phyloP scores from a whole-genome alignment of 768 basidiomycete genomes.

The Pisolithus marmoratus region DNA sequence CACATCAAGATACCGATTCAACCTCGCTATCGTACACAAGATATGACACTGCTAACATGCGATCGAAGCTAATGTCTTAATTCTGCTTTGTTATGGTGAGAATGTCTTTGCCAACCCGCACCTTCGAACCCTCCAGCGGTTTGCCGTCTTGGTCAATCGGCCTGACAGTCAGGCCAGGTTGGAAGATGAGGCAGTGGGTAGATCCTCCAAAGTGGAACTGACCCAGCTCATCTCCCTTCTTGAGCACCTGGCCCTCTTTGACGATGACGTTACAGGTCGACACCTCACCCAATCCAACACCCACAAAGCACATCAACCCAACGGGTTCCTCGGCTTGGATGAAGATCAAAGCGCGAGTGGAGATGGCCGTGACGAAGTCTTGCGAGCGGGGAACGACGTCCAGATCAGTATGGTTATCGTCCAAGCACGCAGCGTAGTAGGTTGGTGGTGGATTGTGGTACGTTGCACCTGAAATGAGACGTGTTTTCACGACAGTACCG shows the following conservation, averaged over 20 bases:
- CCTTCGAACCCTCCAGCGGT: not conserved
- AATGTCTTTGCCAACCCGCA: not conserved
- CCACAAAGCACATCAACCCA: slow-evolving; percentile 50
- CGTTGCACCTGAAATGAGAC: slow-evolving; percentile 39
- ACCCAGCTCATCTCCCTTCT: slow-evolving; percentile 48
- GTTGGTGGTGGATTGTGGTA: not conserved
- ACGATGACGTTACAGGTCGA: slow-evolving; percentile 38
- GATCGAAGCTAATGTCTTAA: too few relatives aligned
- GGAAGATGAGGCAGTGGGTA: slow-evolving; percentile 39
- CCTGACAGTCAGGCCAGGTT: slow-evolving; percentile 6
- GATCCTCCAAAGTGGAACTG: slow-evolving; percentile 58
- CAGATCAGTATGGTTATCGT: slow-evolving; percentile 20
- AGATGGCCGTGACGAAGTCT: not conserved
- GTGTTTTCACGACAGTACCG: slow-evolving; percentile 36
- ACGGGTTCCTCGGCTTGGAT: slow-evolving; percentile 49
- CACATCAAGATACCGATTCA: too few relatives aligned
- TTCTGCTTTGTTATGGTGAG: too few relatives aligned
- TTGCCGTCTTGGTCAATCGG: not conserved
- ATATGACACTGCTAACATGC: too few relatives aligned
- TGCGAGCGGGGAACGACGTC: slow-evolving; percentile 18
- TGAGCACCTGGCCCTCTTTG: slow-evolving; percentile 32
- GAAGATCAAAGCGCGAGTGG: slow-evolving; percentile 34
- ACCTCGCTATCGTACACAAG: too few relatives aligned
- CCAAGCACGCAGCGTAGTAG: slow-evolving; percentile 39
- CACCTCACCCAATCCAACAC: slow-evolving; percentile 54